Base-by-base conservation (phyloP, 1,139 yeast species). In the Blastobotrys serpentis region DNA sequence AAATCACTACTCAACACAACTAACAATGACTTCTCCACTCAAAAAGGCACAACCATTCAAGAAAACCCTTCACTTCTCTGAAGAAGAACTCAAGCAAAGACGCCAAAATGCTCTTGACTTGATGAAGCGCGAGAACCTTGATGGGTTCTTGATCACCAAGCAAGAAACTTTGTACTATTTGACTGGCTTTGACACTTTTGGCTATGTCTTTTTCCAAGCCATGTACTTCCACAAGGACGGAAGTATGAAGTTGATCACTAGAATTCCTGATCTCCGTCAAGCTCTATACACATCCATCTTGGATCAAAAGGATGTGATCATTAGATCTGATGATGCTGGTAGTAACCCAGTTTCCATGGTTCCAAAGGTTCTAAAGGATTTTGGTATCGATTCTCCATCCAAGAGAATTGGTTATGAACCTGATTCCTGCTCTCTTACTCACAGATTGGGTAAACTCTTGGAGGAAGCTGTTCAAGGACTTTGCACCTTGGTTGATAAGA, bases 1-100 rank as follows among this genome's bases (percentile, higher is more conserved):
- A 78, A n/a, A 29, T 17, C 41, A 6, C 41, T 18, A 8, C 26
- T 6, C 6, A 37, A 6, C 13, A 37, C 25, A 21, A 18, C 26
- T 14, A 23, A 11, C 13, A 43, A 43, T 43, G 48, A 17, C 44
- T n/a, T n/a, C n/a, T 11, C 16, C 29, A 16, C 29, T 37, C 43
- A 46, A 37, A 36, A 46, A 46, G 36, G 46, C 49, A 10, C 42
- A 34, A 25, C 49, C 49, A 32, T 46, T 46, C 49, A 46, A 46
- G 49, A 46, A 46, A 26, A 44, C 46, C 4, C 49, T 46, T 26
- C 26, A 46, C 49, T 46, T 46, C 34, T 46, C 49, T 14, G 49
- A 46, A 23, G 21, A 42, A 29, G 49, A 46, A 38, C 38, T 46
- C 43, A 30, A 37, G 39, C 43, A 42, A n/a, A 33, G 49, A 29